These are phyloP conservation scores for Prunus mongolica DNA, from an alignment of 306 rosid genomes.

Conservation along the genomic window DNA sequence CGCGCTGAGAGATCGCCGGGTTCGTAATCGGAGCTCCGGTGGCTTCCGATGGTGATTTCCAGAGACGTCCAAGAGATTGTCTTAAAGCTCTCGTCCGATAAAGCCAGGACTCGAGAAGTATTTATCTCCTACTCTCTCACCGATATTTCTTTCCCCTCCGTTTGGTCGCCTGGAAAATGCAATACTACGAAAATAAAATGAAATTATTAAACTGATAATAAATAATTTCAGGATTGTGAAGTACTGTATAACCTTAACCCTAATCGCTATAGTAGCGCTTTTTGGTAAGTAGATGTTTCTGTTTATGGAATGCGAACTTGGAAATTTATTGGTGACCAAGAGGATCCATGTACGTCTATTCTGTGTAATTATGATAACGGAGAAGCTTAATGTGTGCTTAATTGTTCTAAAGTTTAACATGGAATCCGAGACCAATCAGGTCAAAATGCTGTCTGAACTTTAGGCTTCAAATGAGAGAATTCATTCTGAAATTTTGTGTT, in stretches of 20 bases:
- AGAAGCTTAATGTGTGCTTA: not conserved
- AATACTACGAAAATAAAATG: not conserved
- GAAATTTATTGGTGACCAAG: not conserved
- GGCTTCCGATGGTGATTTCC: constrained; percentile 49
- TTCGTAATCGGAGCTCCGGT: constrained; percentile 11
- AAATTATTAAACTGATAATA: not conserved
- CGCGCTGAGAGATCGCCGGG: not conserved
- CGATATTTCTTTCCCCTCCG: constrained; percentile 1
- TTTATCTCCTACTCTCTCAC: constrained; percentile 11
- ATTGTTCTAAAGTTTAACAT: not conserved
- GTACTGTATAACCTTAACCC: not conserved
- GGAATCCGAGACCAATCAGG: not conserved
- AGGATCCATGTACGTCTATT: not conserved
- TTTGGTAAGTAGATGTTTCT: not conserved
- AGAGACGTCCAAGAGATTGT: constrained; percentile 76
- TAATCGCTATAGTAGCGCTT: too few relatives aligned
- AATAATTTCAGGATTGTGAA: not conserved
- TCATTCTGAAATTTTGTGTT: not conserved
- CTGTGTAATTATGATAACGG: not conserved
- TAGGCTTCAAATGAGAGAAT: not conserved
- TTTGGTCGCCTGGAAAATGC: constrained; percentile 12
- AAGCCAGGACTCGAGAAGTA: constrained; percentile 87
- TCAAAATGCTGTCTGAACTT: not conserved
- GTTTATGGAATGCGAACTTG: not conserved
- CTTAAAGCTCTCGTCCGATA: constrained; percentile 75